Evolutionary conservation across 768 basidiomycete species (phyloP).

Genomic region (Macrolepiota albuminosa): DNA sequence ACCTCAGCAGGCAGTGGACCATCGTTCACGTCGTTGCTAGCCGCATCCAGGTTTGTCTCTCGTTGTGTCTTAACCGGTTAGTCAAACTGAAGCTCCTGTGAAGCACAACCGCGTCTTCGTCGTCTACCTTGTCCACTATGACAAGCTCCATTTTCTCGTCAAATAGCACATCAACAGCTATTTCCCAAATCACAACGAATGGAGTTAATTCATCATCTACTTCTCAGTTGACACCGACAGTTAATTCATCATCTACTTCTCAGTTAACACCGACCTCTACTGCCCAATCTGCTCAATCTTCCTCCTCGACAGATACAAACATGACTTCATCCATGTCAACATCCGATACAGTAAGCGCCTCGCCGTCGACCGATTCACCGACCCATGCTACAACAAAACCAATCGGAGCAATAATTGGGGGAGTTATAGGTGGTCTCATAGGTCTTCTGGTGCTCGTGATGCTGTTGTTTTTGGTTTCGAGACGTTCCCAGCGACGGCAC

Average conservation of each 20-base stretch:
- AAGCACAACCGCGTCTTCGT: neutral
- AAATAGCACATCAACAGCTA: too few species aligned
- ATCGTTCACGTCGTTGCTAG: too few species aligned
- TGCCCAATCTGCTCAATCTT: neutral
- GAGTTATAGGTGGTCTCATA: neutral
- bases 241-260: neutral
- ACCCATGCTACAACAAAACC: neutral
- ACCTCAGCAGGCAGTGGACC: neutral
- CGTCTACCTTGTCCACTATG: neutral
- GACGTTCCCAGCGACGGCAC: neutral
- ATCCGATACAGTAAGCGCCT: neutral
- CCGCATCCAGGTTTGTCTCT: neutral
- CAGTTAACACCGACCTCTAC: neutral
- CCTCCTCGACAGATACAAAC: neutral
- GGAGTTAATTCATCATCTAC: neutral
- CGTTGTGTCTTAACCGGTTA: neutral
- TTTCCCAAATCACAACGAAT: too few species aligned
- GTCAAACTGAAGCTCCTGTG: neutral
- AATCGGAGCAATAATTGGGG: slow-evolving; percentile 1
- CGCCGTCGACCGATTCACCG: neutral
- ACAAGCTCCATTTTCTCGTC: neutral
- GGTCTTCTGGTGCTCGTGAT: neutral
- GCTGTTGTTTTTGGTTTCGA: neutral
- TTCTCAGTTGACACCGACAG: too few species aligned
- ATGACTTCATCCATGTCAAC: neutral